Evolutionary conservation across 2,329 filamentous ascomycete genomes (phyloP), one percentile per base, ranked within the genome.

Genomic region (Calonectria multiphialidica): DNA sequence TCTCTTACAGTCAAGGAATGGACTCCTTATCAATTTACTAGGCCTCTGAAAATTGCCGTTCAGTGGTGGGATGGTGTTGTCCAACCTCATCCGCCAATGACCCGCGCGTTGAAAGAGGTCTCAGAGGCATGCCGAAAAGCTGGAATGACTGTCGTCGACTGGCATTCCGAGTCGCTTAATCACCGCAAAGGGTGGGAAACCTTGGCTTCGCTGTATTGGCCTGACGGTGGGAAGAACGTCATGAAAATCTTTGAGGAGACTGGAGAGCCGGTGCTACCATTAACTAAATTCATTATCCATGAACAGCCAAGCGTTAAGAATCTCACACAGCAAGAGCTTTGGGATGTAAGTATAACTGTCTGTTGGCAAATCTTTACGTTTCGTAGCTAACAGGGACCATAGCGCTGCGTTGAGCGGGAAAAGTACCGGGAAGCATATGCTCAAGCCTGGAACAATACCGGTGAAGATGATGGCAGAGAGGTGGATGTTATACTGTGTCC

Each of bases 401-500:
- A 81, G 81, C 76, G 86, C 28, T 83, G 82, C 28, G 69, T 62
- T 1, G 79, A 81, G 35, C 83, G 87, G 7, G 85, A 88, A 12
- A 76, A 74, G 3, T 87, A 86, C 68, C 82, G 84, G 2, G 70
- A 75, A 2, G 68, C 79, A 8, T 87, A 87, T 72, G 79, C 82
- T 3, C 71, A 79, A 2, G 80, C 82, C 8, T 87, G 85, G 83
- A 82, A 83, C 40, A 76, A 80, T 50, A 85, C 83, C 5, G 81
- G 78, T 8, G 75, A 70, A 5, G 25, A 66, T 21, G 75, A 72
- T 3, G 80, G 80, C 5, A 44, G 66, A 59, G 76, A 80, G 49
- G 86, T 92, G 9, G 92, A 94, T 79, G 89, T 91, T 0, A 88
- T 94, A 37, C 83, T 94, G 1, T 91, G 88, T 66, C 92, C 92